Conservation (phyloP, 2,329 filamentous ascomycete species). For the Venturia aucupariae region DNA sequence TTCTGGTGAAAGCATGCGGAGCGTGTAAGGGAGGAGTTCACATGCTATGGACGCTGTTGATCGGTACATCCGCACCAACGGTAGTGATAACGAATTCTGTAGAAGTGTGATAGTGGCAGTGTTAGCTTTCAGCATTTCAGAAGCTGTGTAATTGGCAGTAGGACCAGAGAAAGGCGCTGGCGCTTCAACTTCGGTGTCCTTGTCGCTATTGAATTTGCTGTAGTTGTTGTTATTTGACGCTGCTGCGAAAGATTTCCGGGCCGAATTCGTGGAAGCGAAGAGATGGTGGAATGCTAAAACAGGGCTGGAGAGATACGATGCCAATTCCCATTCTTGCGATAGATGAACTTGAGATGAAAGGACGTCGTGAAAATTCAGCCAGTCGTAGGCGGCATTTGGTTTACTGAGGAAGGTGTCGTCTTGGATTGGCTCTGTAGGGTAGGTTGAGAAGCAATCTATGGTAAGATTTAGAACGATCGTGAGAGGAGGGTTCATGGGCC, state of each 20-base stretch:
- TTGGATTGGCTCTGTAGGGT: constrained; percentile 81
- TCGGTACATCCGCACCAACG: constrained; percentile 67
- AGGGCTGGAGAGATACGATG: constrained; percentile 76
- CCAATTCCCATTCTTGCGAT: constrained; percentile 89
- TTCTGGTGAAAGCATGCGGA: constrained; percentile 76
- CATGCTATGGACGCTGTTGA: constrained; percentile 67
- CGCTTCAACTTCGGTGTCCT: constrained; percentile 19
- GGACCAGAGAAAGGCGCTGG: constrained; percentile 65
- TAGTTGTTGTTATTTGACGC: constrained; percentile 22
- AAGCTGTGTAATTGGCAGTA: constrained; percentile 70
- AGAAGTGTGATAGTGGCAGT: constrained; percentile 63
- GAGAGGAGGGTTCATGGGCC: not conserved
- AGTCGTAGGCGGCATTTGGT: constrained; percentile 79
- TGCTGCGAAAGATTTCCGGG: constrained; percentile 18
- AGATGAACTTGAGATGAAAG: constrained; percentile 70
- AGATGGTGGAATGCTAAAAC: constrained; percentile 84
- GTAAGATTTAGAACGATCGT: not conserved
- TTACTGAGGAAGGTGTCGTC: constrained; percentile 88
- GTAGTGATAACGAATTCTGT: constrained; percentile 61
- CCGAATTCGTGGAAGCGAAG: constrained; percentile 57
- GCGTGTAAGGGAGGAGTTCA: constrained; percentile 76
- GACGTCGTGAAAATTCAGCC: constrained; percentile 86
- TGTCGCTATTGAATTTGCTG: constrained; percentile 30
- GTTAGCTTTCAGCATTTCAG: constrained; percentile 73
- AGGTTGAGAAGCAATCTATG: constrained; percentile 70